Conservation (phyloP, 2,329 filamentous ascomycete species). For the Scedosporium minutisporum region DNA sequence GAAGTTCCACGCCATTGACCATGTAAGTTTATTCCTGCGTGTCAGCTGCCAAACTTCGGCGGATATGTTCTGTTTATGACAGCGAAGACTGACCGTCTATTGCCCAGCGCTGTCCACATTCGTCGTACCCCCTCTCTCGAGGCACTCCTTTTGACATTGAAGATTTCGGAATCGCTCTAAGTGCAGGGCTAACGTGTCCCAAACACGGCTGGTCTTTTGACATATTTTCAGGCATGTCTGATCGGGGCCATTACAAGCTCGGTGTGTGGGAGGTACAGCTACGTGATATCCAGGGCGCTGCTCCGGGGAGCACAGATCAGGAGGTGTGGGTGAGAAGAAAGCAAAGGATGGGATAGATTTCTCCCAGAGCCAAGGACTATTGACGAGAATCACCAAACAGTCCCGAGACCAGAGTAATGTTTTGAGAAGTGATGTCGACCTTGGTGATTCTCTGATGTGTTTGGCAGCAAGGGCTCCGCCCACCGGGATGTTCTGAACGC, state of each 20-base stretch:
- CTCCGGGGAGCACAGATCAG: constrained; percentile 10
- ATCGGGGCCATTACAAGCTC: constrained; percentile 52
- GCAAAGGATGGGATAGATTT: constrained; percentile 22
- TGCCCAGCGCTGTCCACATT: constrained; percentile 56
- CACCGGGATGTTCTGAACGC: no score
- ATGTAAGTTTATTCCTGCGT: constrained; percentile 37
- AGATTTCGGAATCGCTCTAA: constrained; percentile 57
- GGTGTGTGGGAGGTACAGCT: constrained; percentile 56
- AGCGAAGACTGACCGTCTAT: background rate
- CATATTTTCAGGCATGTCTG: constrained; percentile 50
- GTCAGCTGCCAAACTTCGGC: no score
- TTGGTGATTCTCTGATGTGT: no score
- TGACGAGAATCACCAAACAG: no score
- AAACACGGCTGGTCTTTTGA: constrained; percentile 68
- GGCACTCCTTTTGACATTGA: constrained; percentile 61
- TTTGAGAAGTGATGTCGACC: no score
- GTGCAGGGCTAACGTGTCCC: constrained; percentile 54
- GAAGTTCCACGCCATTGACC: constrained; percentile 58
- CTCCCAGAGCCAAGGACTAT: no score
- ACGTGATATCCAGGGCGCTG: constrained; percentile 17
- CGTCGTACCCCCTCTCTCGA: constrained; percentile 54
- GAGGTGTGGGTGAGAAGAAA: constrained; percentile 36
- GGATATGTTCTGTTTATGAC: background rate
- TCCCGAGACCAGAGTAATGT: no score
- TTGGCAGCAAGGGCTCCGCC: no score